Evolutionary conservation across 805 yeast genomes (phyloP).

Genomic region (Jamesozyma piceae): DNA sequence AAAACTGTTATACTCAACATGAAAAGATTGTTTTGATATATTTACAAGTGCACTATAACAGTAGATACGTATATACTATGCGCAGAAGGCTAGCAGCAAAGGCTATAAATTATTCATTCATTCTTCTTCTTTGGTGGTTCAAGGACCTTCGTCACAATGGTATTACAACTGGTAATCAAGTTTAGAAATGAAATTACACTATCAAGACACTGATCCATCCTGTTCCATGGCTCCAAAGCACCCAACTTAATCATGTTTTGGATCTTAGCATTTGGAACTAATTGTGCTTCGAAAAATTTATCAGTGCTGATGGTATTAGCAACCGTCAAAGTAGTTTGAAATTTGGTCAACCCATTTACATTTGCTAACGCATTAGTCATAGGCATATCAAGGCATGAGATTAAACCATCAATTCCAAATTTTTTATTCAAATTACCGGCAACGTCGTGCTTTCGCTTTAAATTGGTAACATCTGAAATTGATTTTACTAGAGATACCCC

Average conservation of each 20-base stretch:
- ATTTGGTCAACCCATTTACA: constrained; percentile 10
- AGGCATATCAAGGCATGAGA: constrained; percentile 11
- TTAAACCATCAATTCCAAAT: constrained; percentile 11
- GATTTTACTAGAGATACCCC: constrained; percentile 21
- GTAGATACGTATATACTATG: no score
- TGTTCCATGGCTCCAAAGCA: constrained; percentile 22
- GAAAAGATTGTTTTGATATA: no score
- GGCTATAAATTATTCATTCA: no score
- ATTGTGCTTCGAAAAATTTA: constrained; percentile 8
- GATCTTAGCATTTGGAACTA: constrained; percentile 3
- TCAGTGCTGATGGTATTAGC: constrained; percentile 12
- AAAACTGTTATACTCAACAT: no score
- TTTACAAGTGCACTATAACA: no score
- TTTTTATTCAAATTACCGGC: neutral
- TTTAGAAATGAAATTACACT: no score
- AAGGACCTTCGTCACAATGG: no score
- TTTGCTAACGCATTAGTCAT: constrained; percentile 17
- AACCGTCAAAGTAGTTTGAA: constrained; percentile 8
- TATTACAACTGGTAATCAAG: no score
- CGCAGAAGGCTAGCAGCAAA: no score
- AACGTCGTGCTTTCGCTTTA: neutral
- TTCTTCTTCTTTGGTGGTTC: no score
- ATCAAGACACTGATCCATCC: constrained; percentile 13
- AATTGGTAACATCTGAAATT: constrained; percentile 4
- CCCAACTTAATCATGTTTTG: constrained; percentile 12